Conservation (phyloP, 305 asterid species). For the Fraxinus greggii region DNA sequence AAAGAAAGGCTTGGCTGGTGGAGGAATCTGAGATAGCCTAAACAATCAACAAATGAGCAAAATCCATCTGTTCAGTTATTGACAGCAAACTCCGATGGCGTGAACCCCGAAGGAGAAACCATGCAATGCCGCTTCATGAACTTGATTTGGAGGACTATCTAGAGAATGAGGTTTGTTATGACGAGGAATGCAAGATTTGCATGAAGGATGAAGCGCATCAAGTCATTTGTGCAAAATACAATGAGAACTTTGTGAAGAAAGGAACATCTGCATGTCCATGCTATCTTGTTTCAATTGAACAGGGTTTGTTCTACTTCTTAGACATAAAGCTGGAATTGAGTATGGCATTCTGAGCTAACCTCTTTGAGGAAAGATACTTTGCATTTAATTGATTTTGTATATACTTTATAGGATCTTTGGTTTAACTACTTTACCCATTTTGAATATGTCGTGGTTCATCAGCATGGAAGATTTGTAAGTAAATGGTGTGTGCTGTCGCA, state of each 20-base stretch:
- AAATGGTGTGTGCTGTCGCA: too few relatives aligned
- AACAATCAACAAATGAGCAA: conserved; percentile 41
- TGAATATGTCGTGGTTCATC: conserved; percentile 15
- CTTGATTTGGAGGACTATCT: conserved; percentile 47
- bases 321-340: background rate
- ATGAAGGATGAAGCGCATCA: conserved; percentile 79
- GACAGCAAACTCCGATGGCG: conserved; percentile 40
- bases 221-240: conserved; percentile 76
- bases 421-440: conserved; percentile 13
- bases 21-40: conserved; percentile 48
- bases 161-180: conserved; percentile 36
- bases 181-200: conserved; percentile 76
- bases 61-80: conserved; percentile 35
- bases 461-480: conserved; percentile 14
- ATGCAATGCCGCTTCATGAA: conserved; percentile 57
- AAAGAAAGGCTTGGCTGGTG: too few relatives aligned
- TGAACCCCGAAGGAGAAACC: conserved; percentile 44
- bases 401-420: background rate
- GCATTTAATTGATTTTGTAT: background rate
- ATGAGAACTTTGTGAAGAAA: conserved; percentile 60
- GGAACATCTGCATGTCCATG: conserved; percentile 67
- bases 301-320: conserved; percentile 76
- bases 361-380: too few relatives aligned
- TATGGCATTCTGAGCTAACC: background rate
- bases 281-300: conserved; percentile 75